These are phyloP conservation scores for Solanum sitiens DNA, from an alignment of 257 asterid genomes.

Conservation along the genomic window DNA sequence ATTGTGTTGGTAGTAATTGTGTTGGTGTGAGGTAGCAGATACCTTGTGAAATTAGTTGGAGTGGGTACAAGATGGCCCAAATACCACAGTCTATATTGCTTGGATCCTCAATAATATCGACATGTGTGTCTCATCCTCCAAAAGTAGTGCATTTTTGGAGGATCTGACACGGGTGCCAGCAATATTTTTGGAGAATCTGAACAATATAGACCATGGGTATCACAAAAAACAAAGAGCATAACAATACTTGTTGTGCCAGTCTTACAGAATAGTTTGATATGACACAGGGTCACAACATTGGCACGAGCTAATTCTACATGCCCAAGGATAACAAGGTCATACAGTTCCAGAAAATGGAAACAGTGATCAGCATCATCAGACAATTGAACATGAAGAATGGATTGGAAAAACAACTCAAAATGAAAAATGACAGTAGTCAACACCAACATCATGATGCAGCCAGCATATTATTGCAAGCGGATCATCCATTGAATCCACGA, in stretches of 20 bases:
- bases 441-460: neutral
- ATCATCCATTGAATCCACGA: neutral
- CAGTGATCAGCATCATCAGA: neutral
- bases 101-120: neutral
- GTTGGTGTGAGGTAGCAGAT: neutral
- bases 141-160: neutral
- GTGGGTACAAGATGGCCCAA: neutral
- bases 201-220: neutral
- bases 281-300: neutral
- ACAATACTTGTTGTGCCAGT: neutral
- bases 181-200: neutral
- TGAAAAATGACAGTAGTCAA: neutral
- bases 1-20: neutral
- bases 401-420: neutral
- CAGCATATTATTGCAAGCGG: neutral
- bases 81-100: neutral
- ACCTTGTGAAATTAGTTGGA: neutral
- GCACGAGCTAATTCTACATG: neutral
- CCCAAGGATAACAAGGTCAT: neutral
- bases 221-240: neutral
- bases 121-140: neutral
- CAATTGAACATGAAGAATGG: neutral
- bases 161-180: neutral
- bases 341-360: neutral
- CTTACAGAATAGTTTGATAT: neutral